phyloP scores from a whole-genome alignment of 2,329 filamentous ascomycete species.

The Eutypella sp. region DNA sequence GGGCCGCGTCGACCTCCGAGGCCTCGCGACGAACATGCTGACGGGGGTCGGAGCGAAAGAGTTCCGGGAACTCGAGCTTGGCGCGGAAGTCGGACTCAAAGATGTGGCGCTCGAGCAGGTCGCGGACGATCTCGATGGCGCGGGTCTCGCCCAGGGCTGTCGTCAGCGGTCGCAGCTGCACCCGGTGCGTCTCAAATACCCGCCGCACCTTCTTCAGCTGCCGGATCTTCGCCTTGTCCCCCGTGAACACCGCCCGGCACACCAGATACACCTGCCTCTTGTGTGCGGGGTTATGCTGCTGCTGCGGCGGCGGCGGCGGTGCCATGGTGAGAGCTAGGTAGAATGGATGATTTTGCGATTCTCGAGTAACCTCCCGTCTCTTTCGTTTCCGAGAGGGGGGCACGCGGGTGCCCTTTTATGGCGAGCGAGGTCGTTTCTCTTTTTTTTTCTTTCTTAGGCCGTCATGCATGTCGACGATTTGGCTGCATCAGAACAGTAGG shows the following conservation, averaged over 20 bases:
- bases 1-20: constrained; percentile 24
- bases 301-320: too few species aligned
- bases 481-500: too few species aligned
- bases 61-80: constrained; percentile 29
- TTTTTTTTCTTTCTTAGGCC: too few species aligned
- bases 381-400: too few species aligned
- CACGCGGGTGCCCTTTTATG: too few species aligned
- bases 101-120: constrained; percentile 19
- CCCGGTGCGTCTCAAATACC: constrained; percentile 11
- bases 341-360: too few species aligned
- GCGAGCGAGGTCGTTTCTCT: too few species aligned
- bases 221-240: constrained; percentile 18
- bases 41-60: constrained; percentile 22
- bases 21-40: constrained; percentile 23
- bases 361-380: too few species aligned
- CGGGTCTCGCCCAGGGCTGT: constrained; percentile 12
- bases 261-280: constrained; percentile 21
- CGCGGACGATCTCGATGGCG: constrained; percentile 15
- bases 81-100: constrained; percentile 29
- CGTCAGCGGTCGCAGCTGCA: constrained; percentile 10
- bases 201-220: constrained; percentile 18
- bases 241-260: constrained; percentile 22
- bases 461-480: too few species aligned
- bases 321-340: too few species aligned
- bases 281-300: constrained; percentile 12